Evolutionary conservation across 768 basidiomycete species (phyloP), one percentile per base, ranked within the genome.

Genomic region (Russula griseocarnosa): DNA sequence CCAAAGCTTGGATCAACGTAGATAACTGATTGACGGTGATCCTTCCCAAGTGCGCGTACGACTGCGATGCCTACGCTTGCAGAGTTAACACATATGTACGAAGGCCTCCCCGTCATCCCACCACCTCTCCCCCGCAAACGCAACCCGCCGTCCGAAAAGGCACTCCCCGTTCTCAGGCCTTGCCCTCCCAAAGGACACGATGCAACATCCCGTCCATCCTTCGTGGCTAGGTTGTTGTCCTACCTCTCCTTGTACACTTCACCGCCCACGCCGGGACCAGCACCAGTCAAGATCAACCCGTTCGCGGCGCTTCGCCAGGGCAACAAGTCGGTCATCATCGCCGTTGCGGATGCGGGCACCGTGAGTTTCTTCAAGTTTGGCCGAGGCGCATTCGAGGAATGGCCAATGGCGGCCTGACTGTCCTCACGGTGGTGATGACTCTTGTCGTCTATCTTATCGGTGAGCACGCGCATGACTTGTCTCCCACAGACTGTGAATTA

Each of bases 301-400:
- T 95, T 96, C 70, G 81, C 85, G 66, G 82, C 83, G 5, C 77
- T 98, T 65, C 92, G 95, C 69, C 83, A 84, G 32, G 96, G 96
- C 0, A 90, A 87, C 72, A 91, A 92, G 71, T 86, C 80, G 10
- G 78, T 95, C 58, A 79, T 98, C 38, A 82, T 98, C 54, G 95
- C 94, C 1, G 92, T 83, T 2, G 94, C 95, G 5, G 94, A 97
- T 74, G 82, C 85, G 2, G 93, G 95, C 10, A 92, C 82, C 66
- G 87, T 87, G 49, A 89, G 90, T 67, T 95, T 97, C 79, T 90
- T 93, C 76, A 79, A 90, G 58, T 94, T 98, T 68, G 86, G 88
- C 8, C 82, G 94, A 71, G 91, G 92, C 0, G 85, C 80, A 10
- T 98, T 98, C 73, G 85, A 83, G 58, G 90, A 93, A 69, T 87